A percentile compares a stretch with the other conserved stretches of the same genome.
Conservation (phyloP, 2,329 filamentous ascomycete species). For the Orbilia brochopaga region DNA sequence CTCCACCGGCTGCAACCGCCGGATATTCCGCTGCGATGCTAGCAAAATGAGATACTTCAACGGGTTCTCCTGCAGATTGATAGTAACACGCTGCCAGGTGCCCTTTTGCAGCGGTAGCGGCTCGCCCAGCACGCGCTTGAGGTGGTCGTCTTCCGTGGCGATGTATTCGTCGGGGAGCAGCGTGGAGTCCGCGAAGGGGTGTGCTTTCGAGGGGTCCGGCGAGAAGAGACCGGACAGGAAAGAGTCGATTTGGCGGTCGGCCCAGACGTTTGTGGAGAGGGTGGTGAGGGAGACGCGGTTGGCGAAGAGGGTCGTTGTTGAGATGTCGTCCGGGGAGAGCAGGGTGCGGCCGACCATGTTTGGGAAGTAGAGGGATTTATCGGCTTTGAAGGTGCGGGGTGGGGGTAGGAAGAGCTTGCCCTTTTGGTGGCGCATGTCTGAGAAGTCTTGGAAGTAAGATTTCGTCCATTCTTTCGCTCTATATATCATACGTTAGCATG, state of each 20-base stretch:
- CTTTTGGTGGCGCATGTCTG: slow-evolving; percentile 77
- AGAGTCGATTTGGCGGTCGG: slow-evolving; percentile 75
- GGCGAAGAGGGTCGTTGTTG: slow-evolving; percentile 77
- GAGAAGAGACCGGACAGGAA: slow-evolving; percentile 67
- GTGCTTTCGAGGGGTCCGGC: slow-evolving; percentile 52
- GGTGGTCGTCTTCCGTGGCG: slow-evolving; percentile 37
- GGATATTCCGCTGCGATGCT: slow-evolving; percentile 65
- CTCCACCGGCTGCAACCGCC: slow-evolving; percentile 63
- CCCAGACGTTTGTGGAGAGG: slow-evolving; percentile 84
- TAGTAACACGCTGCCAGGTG: slow-evolving; percentile 75
- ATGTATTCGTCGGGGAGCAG: slow-evolving; percentile 39
- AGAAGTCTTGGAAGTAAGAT: slow-evolving; percentile 96
- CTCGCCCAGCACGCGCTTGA: slow-evolving; percentile 32
- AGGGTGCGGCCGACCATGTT: slow-evolving; percentile 85
- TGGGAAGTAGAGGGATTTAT: slow-evolving; percentile 87
- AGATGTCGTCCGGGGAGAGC: slow-evolving; percentile 63
- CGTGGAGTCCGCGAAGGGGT: slow-evolving; percentile 53
- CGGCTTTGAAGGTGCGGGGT: slow-evolving; percentile 79
- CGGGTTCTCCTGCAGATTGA: slow-evolving; percentile 85
- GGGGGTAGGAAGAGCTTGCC: slow-evolving; percentile 93
- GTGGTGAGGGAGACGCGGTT: slow-evolving; percentile 79
- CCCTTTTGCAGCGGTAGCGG: slow-evolving; percentile 56
- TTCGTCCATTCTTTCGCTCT: slow-evolving; percentile 78
- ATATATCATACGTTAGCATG: slow-evolving; percentile 27
- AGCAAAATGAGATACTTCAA: slow-evolving; percentile 64